Base-by-base conservation (phyloP, 805 yeast genomes). In the Lipomyces japonicus region DNA sequence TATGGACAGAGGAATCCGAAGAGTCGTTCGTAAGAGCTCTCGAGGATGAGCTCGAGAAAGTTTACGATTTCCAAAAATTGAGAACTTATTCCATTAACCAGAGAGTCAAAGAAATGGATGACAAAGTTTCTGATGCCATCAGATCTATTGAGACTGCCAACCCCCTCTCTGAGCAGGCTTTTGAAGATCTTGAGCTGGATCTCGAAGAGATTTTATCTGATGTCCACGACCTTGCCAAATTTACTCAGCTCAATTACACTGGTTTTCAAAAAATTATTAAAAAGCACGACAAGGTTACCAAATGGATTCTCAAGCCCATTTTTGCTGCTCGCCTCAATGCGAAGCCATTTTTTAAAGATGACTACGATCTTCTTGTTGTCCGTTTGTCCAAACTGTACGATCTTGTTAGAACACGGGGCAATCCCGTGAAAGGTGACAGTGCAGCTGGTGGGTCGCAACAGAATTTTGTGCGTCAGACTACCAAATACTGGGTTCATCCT, bases 401-500 rank as follows among this genome's bases (percentile, higher is more conserved):
- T 67, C 71, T 91, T 55, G 97, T 93, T 25, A 81, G 97, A 68
- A 93, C 97, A 0, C 79, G 96, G 61, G 98, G 98, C 61, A 86
- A 88, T 65, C 97, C 98, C 12, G 86, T 88, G 35, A 78, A 80
- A 63, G 97, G 97, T 57, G 98, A 93, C 70, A 82, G 96, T 3
- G 68, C 97, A 3, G 97, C 98, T n/a, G 98, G 98, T 64, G 98
- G 98, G 39, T 77, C 84, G 38, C 97, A 90, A 75, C 98, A 93
- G 69, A 93, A 93, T 72, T 93, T 93, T 64, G 97, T 93, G 40
- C 84, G 98, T 70, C 98, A 93, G 71, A 93, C 98, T 19, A 93
- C 98, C 5, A 93, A 93, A 67, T 93, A 93, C 71, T 93, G 99
- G 99, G 97, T 93, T 28, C 98, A 93, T 65, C 96, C 97, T 2